These are phyloP conservation scores for Auriscalpium vulgare DNA, from an alignment of 768 basidiomycete genomes.

Conservation along the genomic window DNA sequence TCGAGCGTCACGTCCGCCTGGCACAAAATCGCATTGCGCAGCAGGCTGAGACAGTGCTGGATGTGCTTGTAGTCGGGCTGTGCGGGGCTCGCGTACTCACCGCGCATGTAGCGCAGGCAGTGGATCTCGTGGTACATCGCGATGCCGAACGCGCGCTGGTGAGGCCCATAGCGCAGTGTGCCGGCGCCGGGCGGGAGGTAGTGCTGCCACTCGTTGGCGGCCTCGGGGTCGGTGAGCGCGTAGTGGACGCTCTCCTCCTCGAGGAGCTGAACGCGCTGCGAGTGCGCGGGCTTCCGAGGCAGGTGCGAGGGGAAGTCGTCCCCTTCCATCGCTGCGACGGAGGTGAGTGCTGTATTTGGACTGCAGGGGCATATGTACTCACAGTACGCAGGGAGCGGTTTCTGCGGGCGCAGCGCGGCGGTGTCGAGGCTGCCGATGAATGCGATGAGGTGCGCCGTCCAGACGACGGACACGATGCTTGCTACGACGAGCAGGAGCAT, in stretches of 20 bases:
- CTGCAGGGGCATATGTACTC: not conserved
- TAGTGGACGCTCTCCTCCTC: slow-evolving; percentile 27
- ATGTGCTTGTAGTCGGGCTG: slow-evolving; percentile 21
- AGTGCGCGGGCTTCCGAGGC: slow-evolving; percentile 4
- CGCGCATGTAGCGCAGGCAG: slow-evolving; percentile 30
- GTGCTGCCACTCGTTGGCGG: slow-evolving; percentile 22
- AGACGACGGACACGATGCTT: not conserved
- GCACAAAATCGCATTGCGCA: slow-evolving; percentile 30
- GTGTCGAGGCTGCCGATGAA: not conserved
- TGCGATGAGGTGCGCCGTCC: not conserved
- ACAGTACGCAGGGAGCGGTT: slow-evolving; percentile 1
- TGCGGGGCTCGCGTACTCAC: slow-evolving; percentile 20
- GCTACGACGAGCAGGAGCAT: not conserved
- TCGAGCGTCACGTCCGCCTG: slow-evolving; percentile 31
- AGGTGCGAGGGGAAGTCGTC: slow-evolving; percentile 24
- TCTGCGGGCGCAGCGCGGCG: not conserved
- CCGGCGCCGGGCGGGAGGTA: slow-evolving; percentile 19
- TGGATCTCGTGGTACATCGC: slow-evolving; percentile 44
- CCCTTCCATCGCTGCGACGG: slow-evolving; percentile 20
- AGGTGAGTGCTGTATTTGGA: not conserved
- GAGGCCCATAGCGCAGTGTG: slow-evolving; percentile 13
- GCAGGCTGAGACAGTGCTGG: slow-evolving; percentile 31
- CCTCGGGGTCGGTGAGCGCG: slow-evolving; percentile 17
- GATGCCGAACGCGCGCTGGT: slow-evolving; percentile 23
- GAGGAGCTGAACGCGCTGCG: slow-evolving; percentile 12